Conservation (phyloP, 306 rosid genomes). For the Gastrolobium bilobum region DNA sequence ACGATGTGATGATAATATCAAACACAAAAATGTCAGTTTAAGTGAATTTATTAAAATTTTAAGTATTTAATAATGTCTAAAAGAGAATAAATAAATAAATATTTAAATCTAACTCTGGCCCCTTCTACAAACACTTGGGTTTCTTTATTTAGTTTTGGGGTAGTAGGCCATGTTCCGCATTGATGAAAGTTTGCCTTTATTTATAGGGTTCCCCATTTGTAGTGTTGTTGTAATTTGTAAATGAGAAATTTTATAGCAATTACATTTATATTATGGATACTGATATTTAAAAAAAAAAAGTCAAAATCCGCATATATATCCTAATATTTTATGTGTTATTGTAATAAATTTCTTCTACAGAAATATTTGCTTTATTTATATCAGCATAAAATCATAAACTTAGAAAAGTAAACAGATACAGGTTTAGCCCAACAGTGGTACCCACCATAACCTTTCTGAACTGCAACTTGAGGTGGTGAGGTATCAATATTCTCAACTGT, state of each 20-base stretch:
- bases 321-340: too few species aligned
- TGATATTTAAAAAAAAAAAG: too few species aligned
- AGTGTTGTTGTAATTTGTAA: too few species aligned
- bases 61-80: constrained; percentile 4
- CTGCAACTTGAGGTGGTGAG: neutral
- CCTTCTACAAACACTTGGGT: neutral
- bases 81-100: neutral
- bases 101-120: neutral
- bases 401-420: neutral
- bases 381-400: too few species aligned
- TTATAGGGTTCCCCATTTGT: too few species aligned
- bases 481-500: neutral
- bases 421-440: neutral
- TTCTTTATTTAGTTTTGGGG: constrained; percentile 1
- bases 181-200: constrained; percentile 6
- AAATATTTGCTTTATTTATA: too few species aligned
- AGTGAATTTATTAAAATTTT: neutral
- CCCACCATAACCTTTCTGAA: neutral
- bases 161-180: constrained; percentile 20
- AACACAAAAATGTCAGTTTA: neutral
- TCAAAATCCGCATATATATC: too few species aligned
- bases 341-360: too few species aligned
- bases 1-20: constrained; percentile 4
- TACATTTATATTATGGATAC: too few species aligned
- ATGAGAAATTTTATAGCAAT: too few species aligned